Conservation (phyloP, 352 stramenopile genomes). For the Labyrinthula sp. region DNA sequence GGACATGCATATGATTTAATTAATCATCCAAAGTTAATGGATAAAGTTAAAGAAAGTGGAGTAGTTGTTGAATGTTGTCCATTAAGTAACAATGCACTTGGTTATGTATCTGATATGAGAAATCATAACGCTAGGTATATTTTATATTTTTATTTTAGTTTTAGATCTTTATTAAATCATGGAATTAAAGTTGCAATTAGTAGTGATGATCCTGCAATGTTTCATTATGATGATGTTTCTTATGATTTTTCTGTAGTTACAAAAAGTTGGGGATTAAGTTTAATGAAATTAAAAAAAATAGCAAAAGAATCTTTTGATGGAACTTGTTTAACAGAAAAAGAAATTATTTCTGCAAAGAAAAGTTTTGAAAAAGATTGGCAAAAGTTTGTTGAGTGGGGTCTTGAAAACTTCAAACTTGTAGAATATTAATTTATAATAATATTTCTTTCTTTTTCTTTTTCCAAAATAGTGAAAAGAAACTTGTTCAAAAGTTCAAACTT, state of each 20-base stretch:
- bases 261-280: constrained; percentile 24
- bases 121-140: constrained; percentile 25
- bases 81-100: constrained; percentile 26
- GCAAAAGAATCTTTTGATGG: constrained; percentile 14
- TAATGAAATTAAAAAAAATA: constrained; percentile 24
- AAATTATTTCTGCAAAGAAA: no score
- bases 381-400: no score
- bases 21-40: constrained; percentile 25
- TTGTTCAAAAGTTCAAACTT: no score
- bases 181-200: constrained; percentile 22
- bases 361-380: no score
- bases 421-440: no score
- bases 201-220: constrained; percentile 26
- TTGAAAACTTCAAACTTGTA: no score
- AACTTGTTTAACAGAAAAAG: no score
- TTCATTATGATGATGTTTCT: constrained; percentile 22
- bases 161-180: constrained; percentile 27
- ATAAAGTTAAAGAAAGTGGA: constrained; percentile 18
- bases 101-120: constrained; percentile 18
- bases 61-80: constrained; percentile 29
- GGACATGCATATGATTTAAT: constrained; percentile 25
- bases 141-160: no score
- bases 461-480: no score
- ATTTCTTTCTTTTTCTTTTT: no score
- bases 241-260: constrained; percentile 28